Conservation (phyloP, 2,329 filamentous ascomycete species). For the Aureobasidium sp. region DNA sequence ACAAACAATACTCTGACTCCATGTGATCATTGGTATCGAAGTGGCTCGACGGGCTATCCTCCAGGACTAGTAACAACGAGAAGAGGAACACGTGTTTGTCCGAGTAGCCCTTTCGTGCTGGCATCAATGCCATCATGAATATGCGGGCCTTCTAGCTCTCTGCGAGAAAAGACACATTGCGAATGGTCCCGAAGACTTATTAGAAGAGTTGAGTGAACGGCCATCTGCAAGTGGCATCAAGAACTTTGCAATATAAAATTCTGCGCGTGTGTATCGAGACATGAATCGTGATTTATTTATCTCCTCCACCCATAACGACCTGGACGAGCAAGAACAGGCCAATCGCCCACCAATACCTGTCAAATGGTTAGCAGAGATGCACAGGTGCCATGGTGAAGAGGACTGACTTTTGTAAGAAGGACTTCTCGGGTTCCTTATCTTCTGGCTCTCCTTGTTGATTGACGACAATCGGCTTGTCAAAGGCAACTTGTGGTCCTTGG, state of each 20-base stretch:
- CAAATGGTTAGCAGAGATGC: slow-evolving; percentile 17
- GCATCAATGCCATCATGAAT: no score
- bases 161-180: no score
- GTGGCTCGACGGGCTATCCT: no score
- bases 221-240: background rate
- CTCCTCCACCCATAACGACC: slow-evolving; percentile 37
- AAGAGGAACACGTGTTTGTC: no score
- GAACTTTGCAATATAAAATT: no score
- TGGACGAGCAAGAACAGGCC: slow-evolving; percentile 42
- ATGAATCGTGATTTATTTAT: slow-evolving; percentile 5
- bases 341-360: slow-evolving; percentile 47
- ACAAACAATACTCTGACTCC: background rate
- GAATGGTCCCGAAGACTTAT: no score
- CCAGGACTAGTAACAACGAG: no score
- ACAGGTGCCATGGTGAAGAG: slow-evolving; percentile 5
- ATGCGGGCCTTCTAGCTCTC: no score
- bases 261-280: background rate
- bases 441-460: slow-evolving; percentile 50
- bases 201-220: no score
- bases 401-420: slow-evolving; percentile 45
- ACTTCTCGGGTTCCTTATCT: slow-evolving; percentile 41
- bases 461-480: slow-evolving; percentile 50
- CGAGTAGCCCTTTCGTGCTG: no score
- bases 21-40: background rate
- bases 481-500: slow-evolving; percentile 35